Conservation (phyloP, 192 early-diverging fungal genomes). For the Backusella sp. region DNA sequence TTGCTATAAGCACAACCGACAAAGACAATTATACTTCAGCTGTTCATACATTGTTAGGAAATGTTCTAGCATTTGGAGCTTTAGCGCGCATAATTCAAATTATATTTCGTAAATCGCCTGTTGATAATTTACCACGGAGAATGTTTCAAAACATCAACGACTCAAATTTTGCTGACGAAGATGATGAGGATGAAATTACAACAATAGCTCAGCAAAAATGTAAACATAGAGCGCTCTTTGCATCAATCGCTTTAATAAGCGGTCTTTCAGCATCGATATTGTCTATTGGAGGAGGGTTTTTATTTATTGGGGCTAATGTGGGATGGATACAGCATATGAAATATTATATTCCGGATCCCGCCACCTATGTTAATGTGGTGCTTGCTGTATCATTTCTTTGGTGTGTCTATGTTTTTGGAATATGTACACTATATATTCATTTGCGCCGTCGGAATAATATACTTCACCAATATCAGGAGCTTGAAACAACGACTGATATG, state of each 20-base stretch:
- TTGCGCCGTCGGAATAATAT: not conserved
- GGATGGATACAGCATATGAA: slow-evolving; percentile 37
- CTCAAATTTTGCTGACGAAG: slow-evolving; percentile 11
- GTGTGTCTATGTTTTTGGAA: slow-evolving; percentile 24
- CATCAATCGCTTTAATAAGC: slow-evolving; percentile 36
- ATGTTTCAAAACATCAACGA: slow-evolving; percentile 2
- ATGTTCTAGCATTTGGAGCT: slow-evolving; percentile 15
- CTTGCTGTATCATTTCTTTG: slow-evolving; percentile 39
- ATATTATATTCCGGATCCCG: slow-evolving; percentile 37
- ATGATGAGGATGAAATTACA: slow-evolving; percentile 5
- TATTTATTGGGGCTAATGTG: slow-evolving; percentile 39
- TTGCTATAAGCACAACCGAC: not conserved
- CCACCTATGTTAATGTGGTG: slow-evolving; percentile 43
- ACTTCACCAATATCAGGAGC: slow-evolving; percentile 6
- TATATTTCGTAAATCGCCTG: slow-evolving; percentile 23
- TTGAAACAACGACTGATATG: not conserved
- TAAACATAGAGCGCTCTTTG: slow-evolving; percentile 19
- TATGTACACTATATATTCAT: slow-evolving; percentile 15
- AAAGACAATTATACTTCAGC: slow-evolving; percentile 8
- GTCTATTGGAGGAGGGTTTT: slow-evolving; percentile 36
- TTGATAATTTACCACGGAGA: slow-evolving; percentile 19
- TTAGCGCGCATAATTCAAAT: slow-evolving; percentile 14
- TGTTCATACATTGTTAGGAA: slow-evolving; percentile 14
- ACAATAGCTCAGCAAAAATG: slow-evolving; percentile 5
- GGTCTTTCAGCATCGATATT: slow-evolving; percentile 38